Conservation (phyloP, 1,139 yeast species). For the Yamadazyma triangularis region DNA sequence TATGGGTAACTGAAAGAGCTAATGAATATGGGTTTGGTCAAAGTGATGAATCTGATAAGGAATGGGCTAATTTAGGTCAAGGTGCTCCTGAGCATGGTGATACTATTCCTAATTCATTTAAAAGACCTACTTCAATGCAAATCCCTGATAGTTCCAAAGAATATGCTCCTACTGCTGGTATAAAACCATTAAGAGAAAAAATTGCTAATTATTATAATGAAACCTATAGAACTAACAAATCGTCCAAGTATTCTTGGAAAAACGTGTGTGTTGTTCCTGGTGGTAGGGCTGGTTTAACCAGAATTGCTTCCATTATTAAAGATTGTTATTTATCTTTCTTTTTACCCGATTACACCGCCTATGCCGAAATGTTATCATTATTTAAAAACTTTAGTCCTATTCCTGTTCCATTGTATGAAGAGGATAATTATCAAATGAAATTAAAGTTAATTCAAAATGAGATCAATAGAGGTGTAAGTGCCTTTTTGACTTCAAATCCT, state of each 20-base stretch:
- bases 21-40: slow-evolving; percentile 51
- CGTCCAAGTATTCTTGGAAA: slow-evolving; percentile 57
- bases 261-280: slow-evolving; percentile 70
- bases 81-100: slow-evolving; percentile 72
- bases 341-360: slow-evolving; percentile 67
- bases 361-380: slow-evolving; percentile 66
- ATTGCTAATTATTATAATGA: slow-evolving; percentile 60
- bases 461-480: slow-evolving; percentile 59
- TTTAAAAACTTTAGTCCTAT: slow-evolving; percentile 66
- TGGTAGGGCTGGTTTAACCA: slow-evolving; percentile 63
- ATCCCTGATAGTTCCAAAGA: slow-evolving; percentile 54
- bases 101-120: slow-evolving; percentile 56
- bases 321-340: slow-evolving; percentile 63
- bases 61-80: slow-evolving; percentile 67
- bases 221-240: slow-evolving; percentile 47
- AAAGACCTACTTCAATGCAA: slow-evolving; percentile 50
- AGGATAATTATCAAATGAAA: slow-evolving; percentile 58
- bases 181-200: slow-evolving; percentile 54
- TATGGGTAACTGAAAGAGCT: slow-evolving; percentile 69
- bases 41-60: slow-evolving; percentile 36
- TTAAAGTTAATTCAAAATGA: slow-evolving; percentile 53
- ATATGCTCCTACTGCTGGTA: slow-evolving; percentile 65
- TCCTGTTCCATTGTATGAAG: slow-evolving; percentile 60
- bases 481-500: slow-evolving; percentile 59
- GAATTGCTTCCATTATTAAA: slow-evolving; percentile 61